Conservation (phyloP, 2,329 filamentous ascomycete species). For the Davidsoniella neocaledoniae region DNA sequence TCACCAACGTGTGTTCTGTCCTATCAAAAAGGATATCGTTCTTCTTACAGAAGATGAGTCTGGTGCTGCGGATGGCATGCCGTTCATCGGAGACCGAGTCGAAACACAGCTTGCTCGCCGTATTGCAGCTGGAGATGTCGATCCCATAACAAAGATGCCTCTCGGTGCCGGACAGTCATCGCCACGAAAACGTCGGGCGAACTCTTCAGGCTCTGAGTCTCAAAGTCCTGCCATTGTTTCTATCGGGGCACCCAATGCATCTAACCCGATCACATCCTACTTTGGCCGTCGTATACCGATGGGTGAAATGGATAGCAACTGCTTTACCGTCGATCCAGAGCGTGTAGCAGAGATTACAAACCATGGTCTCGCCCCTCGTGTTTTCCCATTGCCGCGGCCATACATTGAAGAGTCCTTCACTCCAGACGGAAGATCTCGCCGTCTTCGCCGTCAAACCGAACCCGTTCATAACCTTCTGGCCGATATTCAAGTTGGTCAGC, state of each 20-base stretch:
- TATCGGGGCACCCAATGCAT: slow-evolving; percentile 15
- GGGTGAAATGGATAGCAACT: slow-evolving; percentile 47
- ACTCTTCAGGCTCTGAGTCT: slow-evolving; percentile 9
- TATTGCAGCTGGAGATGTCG: slow-evolving; percentile 66
- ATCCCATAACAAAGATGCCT: slow-evolving; percentile 72
- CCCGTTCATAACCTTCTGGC: slow-evolving; percentile 30
- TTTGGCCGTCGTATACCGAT: slow-evolving; percentile 36
- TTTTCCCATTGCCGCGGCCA: slow-evolving; percentile 41
- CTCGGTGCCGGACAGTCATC: slow-evolving; percentile 30
- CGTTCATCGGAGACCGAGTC: slow-evolving; percentile 64
- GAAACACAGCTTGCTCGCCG: slow-evolving; percentile 51
- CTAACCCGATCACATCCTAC: slow-evolving; percentile 37
- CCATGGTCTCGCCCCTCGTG: slow-evolving; percentile 33
- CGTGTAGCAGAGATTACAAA: slow-evolving; percentile 31
- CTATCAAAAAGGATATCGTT: slow-evolving; percentile 50
- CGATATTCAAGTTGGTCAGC: slow-evolving; percentile 7
- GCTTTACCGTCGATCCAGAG: slow-evolving; percentile 35
- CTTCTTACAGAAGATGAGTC: slow-evolving; percentile 52
- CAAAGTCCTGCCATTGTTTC: slow-evolving; percentile 11
- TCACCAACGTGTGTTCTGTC: slow-evolving; percentile 89
- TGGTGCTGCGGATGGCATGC: slow-evolving; percentile 51
- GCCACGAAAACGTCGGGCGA: slow-evolving; percentile 12
- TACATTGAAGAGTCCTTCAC: slow-evolving; percentile 28
- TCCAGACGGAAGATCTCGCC: slow-evolving; percentile 19
- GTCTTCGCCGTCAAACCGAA: slow-evolving; percentile 34